phyloP scores from a whole-genome alignment of 2,329 filamentous ascomycete species.

The Aspergillus sojae region DNA sequence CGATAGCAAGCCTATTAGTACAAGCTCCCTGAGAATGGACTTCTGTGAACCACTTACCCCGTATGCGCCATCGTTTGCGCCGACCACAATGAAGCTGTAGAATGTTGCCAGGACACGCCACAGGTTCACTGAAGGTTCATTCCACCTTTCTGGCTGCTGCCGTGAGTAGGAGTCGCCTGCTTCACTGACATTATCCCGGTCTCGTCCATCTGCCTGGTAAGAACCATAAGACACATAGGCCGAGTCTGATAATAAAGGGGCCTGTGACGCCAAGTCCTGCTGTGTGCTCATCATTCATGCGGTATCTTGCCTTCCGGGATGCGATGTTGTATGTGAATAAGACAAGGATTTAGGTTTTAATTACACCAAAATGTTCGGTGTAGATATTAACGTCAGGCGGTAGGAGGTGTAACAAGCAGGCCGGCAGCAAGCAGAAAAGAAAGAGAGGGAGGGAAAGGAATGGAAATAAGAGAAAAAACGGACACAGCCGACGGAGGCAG shows the following conservation, averaged over 20 bases:
- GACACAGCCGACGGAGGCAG: neutral
- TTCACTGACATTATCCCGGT: neutral
- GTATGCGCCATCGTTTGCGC: conserved; percentile 59
- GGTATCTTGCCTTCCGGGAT: neutral
- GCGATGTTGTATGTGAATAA: neutral
- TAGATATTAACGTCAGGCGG: neutral
- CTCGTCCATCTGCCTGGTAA: neutral
- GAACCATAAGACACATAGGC: neutral
- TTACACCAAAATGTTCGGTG: neutral
- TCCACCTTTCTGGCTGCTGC: conserved; percentile 16
- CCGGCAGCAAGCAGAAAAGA: neutral
- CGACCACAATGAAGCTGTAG: conserved; percentile 59
- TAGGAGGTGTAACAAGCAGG: neutral
- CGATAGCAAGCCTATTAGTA: conserved; percentile 11
- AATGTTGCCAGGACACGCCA: conserved; percentile 55
- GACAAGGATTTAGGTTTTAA: neutral
- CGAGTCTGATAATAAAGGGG: neutral
- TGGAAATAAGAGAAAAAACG: neutral
- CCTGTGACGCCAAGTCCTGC: neutral
- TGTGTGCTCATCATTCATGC: neutral
- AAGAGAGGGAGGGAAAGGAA: neutral
- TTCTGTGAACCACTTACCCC: conserved; percentile 38
- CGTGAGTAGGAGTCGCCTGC: conserved; percentile 21
- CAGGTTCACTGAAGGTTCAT: conserved; percentile 38
- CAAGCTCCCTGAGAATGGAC: neutral